Evolutionary conservation across 1,139 yeast species (phyloP).

Genomic region (Scheffersomyces parashehatae): DNA sequence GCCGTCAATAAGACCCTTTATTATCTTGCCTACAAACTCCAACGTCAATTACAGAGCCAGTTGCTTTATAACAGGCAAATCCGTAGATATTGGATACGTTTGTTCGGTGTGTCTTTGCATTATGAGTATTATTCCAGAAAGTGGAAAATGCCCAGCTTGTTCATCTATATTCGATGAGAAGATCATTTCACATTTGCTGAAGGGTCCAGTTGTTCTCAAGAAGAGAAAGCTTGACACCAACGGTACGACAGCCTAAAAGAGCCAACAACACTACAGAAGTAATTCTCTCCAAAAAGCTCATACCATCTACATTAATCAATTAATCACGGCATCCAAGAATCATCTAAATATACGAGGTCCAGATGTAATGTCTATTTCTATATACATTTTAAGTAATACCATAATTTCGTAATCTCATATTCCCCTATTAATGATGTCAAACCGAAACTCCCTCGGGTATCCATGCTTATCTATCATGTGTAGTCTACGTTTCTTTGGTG

Average conservation of each 20-base stretch:
- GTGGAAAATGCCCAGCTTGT: constrained; percentile 59
- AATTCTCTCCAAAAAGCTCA: too few relatives aligned
- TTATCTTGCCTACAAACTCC: constrained; percentile 81
- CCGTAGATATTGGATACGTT: constrained; percentile 91
- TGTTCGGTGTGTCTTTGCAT: constrained; percentile 93
- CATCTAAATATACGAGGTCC: too few relatives aligned
- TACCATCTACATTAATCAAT: too few relatives aligned
- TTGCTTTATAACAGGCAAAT: constrained; percentile 84
- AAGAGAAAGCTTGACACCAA: constrained; percentile 28
- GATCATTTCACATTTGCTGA: constrained; percentile 39
- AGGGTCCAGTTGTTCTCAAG: constrained; percentile 53
- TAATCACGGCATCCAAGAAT: too few relatives aligned
- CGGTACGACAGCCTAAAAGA: not conserved
- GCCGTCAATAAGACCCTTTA: constrained; percentile 71
- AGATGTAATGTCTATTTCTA: not conserved
- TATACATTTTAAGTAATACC: not conserved
- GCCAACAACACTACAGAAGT: too few relatives aligned
- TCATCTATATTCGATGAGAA: constrained; percentile 53
- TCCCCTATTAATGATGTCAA: constrained; percentile 34
- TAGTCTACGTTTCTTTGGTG: constrained; percentile 37
- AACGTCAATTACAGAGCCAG: constrained; percentile 94
- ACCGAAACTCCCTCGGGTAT: constrained; percentile 46
- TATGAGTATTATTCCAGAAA: constrained; percentile 60
- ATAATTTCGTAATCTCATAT: not conserved
- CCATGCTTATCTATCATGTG: constrained; percentile 53